Conservation (phyloP, 441 rosid species). For the Gossypium schwendimanii region DNA sequence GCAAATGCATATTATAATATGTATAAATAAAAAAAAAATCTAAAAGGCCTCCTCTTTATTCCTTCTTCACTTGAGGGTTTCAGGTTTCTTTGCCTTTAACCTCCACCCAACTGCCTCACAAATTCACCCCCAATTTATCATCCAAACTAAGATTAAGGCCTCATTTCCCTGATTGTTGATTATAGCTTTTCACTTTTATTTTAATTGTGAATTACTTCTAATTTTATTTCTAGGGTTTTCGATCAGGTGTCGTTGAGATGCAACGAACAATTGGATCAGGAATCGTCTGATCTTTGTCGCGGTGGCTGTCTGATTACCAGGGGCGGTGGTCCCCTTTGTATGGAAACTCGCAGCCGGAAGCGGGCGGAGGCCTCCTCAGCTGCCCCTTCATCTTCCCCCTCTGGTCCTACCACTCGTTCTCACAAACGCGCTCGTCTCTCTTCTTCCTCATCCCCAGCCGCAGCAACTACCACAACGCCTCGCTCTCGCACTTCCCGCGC, state of each 20-base stretch:
- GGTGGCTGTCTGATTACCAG: slow-evolving; percentile 28
- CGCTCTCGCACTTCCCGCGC: slow-evolving; percentile 28
- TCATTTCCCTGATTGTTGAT: neutral
- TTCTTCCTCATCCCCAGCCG: slow-evolving; percentile 26
- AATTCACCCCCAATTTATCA: neutral
- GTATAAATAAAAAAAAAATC: neutral
- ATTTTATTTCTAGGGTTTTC: neutral
- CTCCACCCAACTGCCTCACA: neutral
- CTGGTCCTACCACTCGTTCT: slow-evolving; percentile 72
- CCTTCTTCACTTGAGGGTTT: slow-evolving; percentile 16
- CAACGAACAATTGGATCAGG: slow-evolving; percentile 40
- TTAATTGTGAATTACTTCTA: neutral
- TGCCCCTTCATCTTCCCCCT: slow-evolving; percentile 64
- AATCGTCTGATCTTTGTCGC: slow-evolving; percentile 35
- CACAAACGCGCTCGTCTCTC: slow-evolving; percentile 71
- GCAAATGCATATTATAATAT: neutral
- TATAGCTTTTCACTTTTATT: neutral
- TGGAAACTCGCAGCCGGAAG: slow-evolving; percentile 99
- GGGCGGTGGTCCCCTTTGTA: slow-evolving; percentile 67
- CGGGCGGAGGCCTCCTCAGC: slow-evolving; percentile 99
- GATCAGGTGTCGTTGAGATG: slow-evolving; percentile 27
- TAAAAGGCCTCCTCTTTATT: slow-evolving; percentile 2
- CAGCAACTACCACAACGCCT: slow-evolving; percentile 10
- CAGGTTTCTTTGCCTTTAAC: neutral
- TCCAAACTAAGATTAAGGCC: neutral